Evolutionary conservation across 2,329 filamentous ascomycete genomes (phyloP).

Genomic region (Paracoccidioides lutzii): DNA sequence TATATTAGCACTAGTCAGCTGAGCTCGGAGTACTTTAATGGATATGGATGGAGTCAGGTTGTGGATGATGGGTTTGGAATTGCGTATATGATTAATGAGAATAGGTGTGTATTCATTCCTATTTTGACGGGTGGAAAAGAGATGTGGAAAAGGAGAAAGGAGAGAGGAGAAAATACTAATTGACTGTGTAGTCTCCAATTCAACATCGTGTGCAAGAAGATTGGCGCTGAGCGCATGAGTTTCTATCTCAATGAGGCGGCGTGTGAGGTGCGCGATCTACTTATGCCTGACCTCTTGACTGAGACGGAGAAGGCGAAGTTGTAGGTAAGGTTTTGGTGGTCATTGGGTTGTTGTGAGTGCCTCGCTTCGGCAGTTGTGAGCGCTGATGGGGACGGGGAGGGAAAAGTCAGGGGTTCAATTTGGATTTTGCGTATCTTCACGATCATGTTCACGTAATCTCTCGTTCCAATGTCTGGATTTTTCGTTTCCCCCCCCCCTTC

Average conservation of each 20-base stretch:
- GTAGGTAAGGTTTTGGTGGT: constrained; percentile 33
- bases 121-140: too few relatives aligned
- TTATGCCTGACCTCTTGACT: constrained; percentile 56
- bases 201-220: constrained; percentile 88
- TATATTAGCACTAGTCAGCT: constrained; percentile 80
- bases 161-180: constrained; percentile 6
- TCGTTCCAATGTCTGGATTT: background rate
- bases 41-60: constrained; percentile 97
- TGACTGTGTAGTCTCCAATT: constrained; percentile 64
- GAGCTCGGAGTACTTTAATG: constrained; percentile 95
- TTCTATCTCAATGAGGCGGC: constrained; percentile 93
- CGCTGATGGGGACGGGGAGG: background rate
- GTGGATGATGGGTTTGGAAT: constrained; percentile 93
- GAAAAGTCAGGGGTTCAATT: too few relatives aligned
- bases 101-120: constrained; percentile 46
- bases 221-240: constrained; percentile 86
- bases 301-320: constrained; percentile 77
- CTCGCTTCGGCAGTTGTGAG: background rate
- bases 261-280: constrained; percentile 72
- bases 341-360: background rate
- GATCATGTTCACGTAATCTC: too few relatives aligned
- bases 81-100: constrained; percentile 99
- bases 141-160: too few relatives aligned
- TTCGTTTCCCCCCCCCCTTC: background rate
- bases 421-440: too few relatives aligned